These are phyloP conservation scores for Zasmidium citrigriseum DNA, from an alignment of 2,329 filamentous ascomycete genomes.

Conservation along the genomic window DNA sequence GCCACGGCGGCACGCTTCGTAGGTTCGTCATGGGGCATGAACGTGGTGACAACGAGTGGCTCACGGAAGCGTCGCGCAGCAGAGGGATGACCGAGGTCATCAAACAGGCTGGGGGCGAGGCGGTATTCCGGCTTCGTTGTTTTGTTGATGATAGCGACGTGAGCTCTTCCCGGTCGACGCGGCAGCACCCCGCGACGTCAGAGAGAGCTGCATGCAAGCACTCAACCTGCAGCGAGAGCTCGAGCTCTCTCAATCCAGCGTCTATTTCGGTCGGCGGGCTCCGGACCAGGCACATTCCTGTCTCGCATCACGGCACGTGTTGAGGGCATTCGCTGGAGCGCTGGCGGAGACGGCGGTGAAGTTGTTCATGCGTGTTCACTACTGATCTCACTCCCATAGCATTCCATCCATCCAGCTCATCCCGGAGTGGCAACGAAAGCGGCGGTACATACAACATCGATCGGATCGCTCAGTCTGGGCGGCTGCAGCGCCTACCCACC, in stretches of 20 bases:
- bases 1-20: slow-evolving; percentile 1
- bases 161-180: neutral
- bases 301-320: neutral
- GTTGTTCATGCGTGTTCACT: neutral
- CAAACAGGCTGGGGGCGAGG: neutral
- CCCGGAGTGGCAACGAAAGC: neutral
- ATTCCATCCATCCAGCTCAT: neutral
- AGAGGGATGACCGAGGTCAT: slow-evolving; percentile 1
- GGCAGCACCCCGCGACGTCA: neutral
- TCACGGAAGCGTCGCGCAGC: neutral
- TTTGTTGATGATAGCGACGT: neutral
- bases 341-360: neutral
- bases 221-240: neutral
- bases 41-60: neutral
- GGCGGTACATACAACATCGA: neutral
- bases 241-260: neutral
- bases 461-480: neutral
- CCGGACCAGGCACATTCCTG: neutral
- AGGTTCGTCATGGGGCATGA: neutral
- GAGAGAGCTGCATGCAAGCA: neutral
- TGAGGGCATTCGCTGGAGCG: neutral
- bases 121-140: neutral
- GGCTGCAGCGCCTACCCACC: slow-evolving; percentile 1
- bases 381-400: neutral
- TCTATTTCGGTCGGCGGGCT: neutral